Percentiles rank a stretch among this genome's conserved stretches.
phyloP scores from a whole-genome alignment of 352 stramenopile species.

The Phytophthora brassicae region DNA sequence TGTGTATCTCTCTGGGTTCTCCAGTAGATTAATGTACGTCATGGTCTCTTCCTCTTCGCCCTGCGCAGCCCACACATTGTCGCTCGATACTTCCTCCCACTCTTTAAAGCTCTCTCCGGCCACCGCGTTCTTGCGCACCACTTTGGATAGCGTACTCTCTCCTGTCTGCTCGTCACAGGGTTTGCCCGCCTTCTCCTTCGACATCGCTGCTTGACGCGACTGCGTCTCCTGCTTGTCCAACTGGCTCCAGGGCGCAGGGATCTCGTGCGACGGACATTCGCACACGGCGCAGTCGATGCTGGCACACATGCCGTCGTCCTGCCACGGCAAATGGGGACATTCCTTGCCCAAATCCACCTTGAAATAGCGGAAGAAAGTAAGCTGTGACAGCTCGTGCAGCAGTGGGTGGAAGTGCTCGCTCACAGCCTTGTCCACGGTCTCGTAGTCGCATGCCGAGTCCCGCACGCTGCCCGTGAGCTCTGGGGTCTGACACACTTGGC shows the following conservation, averaged over 20 bases:
- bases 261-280: conserved; percentile 86
- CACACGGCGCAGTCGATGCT: conserved; percentile 90
- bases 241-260: conserved; percentile 79
- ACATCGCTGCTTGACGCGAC: not conserved
- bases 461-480: conserved; percentile 80
- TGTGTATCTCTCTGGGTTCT: conserved; percentile 98
- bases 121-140: conserved; percentile 73
- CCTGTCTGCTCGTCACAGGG: conserved; percentile 72
- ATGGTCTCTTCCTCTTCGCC: conserved; percentile 63
- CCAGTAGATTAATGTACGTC: conserved; percentile 94
- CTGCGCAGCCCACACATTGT: conserved; percentile 65
- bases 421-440: conserved; percentile 84
- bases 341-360: conserved; percentile 90
- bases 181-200: conserved; percentile 26
- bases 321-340: conserved; percentile 84
- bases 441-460: conserved; percentile 84
- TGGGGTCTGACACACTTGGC: conserved; percentile 78
- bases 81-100: conserved; percentile 65
- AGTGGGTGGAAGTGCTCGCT: conserved; percentile 82
- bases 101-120: conserved; percentile 57
- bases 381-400: conserved; percentile 69
- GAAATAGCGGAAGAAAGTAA: conserved; percentile 94
- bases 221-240: conserved; percentile 49
- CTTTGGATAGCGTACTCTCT: conserved; percentile 72
- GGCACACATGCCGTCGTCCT: conserved; percentile 90